Base-by-base conservation (phyloP, 768 basidiomycete species). In the Cubamyces sp. region DNA sequence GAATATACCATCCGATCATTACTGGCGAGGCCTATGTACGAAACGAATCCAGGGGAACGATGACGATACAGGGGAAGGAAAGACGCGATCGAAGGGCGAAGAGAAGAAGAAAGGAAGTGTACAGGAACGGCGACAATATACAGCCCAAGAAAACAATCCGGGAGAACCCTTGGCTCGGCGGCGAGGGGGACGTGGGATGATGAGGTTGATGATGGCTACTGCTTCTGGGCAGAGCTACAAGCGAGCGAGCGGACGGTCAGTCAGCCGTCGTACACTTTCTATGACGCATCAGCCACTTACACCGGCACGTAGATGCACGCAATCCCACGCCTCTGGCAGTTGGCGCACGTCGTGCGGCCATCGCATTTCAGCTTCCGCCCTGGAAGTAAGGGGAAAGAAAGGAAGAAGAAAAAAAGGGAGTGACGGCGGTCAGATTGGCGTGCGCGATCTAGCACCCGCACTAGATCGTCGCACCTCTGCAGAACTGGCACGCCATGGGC, bases 331-430 rank as follows among this genome's bases (percentile, higher is more conserved):
- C 80, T 79, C 69, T 83, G 79, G 73, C 89, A 91, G 69, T 90
- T 89, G 37, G 76, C 78, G 70, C 89, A 91, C 25, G 83, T 81
- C 5, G 87, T 84, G 23, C 81, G 80, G 60, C 89, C 89, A 67
- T 90, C 87, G 67, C 89, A 91, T 74, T 90, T 90, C 56, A 91
- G 72, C 74, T 90, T 90, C 58, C 88, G 79, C 5, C 84, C 88
- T 90, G 65, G 2, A 19, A 19, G 45, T 57, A 6, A 43, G 26
- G 61, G 19, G 51, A 51, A 12, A 19, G 9, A 42, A 26, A 61
- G 21, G 51, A 49, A 9, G 28, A 47, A 11, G 34, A n/a, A 43
- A 46, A 34, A 23, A 26, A 16, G 34, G 16, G n/a, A 48, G 26
- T 19, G 43, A n/a, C 43, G 43, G 26, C 23, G 19, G 49, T 48